Evolutionary conservation across 345 rosid species (phyloP), one percentile per base, ranked within the genome.

Genomic region (Carallia pectinifolia): DNA sequence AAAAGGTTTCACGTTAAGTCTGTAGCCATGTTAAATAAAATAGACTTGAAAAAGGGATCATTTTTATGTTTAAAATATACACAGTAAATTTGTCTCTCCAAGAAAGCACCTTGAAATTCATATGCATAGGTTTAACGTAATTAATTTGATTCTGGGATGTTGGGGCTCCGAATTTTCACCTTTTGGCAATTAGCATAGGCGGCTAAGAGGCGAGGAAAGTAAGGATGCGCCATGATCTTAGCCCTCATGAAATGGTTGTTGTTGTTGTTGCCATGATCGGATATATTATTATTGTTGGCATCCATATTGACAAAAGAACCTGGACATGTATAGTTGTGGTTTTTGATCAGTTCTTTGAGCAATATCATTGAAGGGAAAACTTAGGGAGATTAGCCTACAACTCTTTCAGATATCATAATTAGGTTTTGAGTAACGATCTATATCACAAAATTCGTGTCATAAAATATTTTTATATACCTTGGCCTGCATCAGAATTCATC

Each of bases 201-300:
- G 23, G 89, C 86, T 76, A 96, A 79, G 78, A 96, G 99, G 37
- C 97, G 93, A 64, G 82, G 92, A 79, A 85, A 96, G 90, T 87
- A 89, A 80, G 99, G 99, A 84, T 96, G 99, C 75, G 95, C 85
- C 96, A 92, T 88, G 89, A 96, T 96, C 80, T 90, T 96, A 31
- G 96, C 92, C 81, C 84, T 92, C 30, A 82, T 84, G 69, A 92
- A 76, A 58, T 87, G 69, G 56, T 81, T 53, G 61, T 53, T 31
- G 71, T 74, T 77, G 67, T 67, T 72, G 78, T 72, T 81, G 80
- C 67, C 17, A 44, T 44, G 16, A 44, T 44, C 50, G 50, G 16
- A 44, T 44, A 44, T 3, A 44, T 23, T 23, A 23, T 2, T 40
- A 40, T 44, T 12, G 50, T 44, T 44, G 16, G 50, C 75, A 55